Base-by-base conservation (phyloP, 2,329 filamentous ascomycete genomes). In the Aureobasidium melanogenum region DNA sequence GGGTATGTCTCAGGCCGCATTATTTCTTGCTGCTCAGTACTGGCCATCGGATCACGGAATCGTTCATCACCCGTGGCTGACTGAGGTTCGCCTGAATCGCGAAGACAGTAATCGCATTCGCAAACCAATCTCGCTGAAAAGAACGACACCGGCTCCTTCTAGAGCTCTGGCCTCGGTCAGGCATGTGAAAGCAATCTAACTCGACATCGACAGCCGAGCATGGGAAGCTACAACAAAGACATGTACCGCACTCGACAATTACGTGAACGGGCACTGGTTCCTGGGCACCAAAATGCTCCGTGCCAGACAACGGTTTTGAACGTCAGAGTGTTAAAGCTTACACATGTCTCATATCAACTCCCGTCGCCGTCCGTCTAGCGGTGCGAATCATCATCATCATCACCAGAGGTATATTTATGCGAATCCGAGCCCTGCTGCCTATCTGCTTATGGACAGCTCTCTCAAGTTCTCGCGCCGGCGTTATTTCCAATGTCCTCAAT, bases 181-280 rank as follows among this genome's bases (percentile, higher is more conserved):
- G 26, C 56, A 59, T 59, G 56, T 59, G 56, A 59, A 59, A 59
- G 56, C 44, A 59, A 59, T 59, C 24, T 59, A 54, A 39, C 34
- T 30, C 36, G 9, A 54, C 19, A 39, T 34, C 50, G 39, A 34
- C 52, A 43, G 38, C 38, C 52, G 52, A 56, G 17, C n/a, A n/a
- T n/a, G n/a, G n/a, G 38, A 32, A 44, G 39, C 38, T 43, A 28
- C 50, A 41, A 24, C 34, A 26, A 19, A 39, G 50, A 30, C 36
- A 54, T 54, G 50, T 54, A 43, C 39, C 39, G 39, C 12, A 41
- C 36, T 54, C 36, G 50, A 54, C 36, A 41, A 28, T 54, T 54
- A 44, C 38, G 52, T 43, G 52, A 34, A 56, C 34, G 34, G 26
- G 52, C 17, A 44, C 24, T 30, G 30, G 38, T 46, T 38, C 41